These are phyloP conservation scores for Lentinula detonsa DNA, from an alignment of 768 basidiomycete genomes.

Conservation along the genomic window DNA sequence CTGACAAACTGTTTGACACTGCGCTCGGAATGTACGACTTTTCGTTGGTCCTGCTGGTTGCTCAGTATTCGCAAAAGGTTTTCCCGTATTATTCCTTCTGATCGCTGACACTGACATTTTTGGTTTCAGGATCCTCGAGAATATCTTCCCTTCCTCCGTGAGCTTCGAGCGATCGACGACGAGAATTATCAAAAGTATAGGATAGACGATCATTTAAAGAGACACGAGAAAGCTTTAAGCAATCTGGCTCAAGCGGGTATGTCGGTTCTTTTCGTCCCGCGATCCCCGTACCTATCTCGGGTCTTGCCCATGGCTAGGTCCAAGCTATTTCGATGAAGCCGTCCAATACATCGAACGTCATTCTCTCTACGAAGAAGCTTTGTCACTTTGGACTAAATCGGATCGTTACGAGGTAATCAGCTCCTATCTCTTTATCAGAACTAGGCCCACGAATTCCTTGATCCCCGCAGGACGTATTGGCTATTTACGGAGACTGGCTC, in stretches of 20 bases:
- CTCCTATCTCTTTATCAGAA: not conserved
- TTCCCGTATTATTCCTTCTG: not conserved
- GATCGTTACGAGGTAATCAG: slow-evolving; percentile 53
- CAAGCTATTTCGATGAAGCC: slow-evolving; percentile 73
- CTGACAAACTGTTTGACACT: slow-evolving; percentile 84
- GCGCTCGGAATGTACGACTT: slow-evolving; percentile 99
- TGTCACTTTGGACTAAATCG: slow-evolving; percentile 67
- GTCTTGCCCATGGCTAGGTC: slow-evolving; percentile 34
- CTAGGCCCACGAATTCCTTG: slow-evolving; percentile 8
- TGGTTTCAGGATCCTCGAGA: slow-evolving; percentile 83
- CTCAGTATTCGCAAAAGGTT: slow-evolving; percentile 96
- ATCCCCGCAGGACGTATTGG: slow-evolving; percentile 51
- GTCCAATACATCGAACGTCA: slow-evolving; percentile 74
- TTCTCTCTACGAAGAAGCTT: slow-evolving; percentile 65
- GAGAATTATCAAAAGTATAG: slow-evolving; percentile 80
- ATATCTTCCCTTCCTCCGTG: slow-evolving; percentile 94
- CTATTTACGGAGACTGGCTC: slow-evolving; percentile 80
- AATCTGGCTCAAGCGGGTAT: slow-evolving; percentile 73
- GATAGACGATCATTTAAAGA: slow-evolving; percentile 89
- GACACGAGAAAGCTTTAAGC: slow-evolving; percentile 65
- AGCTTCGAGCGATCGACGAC: slow-evolving; percentile 67
- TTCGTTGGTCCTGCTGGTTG: slow-evolving; percentile 89
- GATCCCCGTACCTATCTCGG: not conserved
- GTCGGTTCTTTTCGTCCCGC: slow-evolving; percentile 2
- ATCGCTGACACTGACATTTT: slow-evolving; percentile 1